Evolutionary conservation across 768 basidiomycete genomes (phyloP), one percentile per base, ranked within the genome.

Genomic region (Coprinopsis strossmayeri): DNA sequence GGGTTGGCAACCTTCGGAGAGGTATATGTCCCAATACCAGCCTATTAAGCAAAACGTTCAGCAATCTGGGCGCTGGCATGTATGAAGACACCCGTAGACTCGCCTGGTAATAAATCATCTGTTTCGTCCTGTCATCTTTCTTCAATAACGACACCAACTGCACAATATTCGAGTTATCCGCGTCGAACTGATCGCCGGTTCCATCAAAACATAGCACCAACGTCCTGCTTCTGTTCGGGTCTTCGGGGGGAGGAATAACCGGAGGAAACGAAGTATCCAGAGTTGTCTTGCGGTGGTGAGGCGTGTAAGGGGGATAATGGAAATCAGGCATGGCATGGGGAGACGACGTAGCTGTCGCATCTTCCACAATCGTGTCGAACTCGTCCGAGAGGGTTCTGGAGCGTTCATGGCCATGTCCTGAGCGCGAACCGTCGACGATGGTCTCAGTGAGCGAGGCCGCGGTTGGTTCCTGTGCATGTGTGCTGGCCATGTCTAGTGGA

Each of bases 71-170:
- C 35, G 9, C 35, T 7, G 15, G 30, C 30, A 32, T 15, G 9
- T 15, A 7, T 7, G 30, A 15, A 32, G 9, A 34, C n/a, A 38
- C 12, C 5, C 37, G 12, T 11, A 15, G 15, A 48, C 49, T 2
- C 37, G 70, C 77, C 66, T 79, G 79, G 54, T 81, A 81, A 57
- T 80, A 81, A 0, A 77, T 72, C 69, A 78, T 68, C 63, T 81
- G 79, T 57, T 78, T 67, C 26, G 60, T 60, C 32, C 64, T 59
- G 46, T 80, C 74, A 55, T 76, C 68, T 59, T 78, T 81, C 66
- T 74, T 74, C 51, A 80, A 56, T 52, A 75, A 50, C 2, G 73
- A 72, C 18, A 78, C 71, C 4, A 80, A 57, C 48, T 73, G 64
- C 3, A 78, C 76, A 37, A 80, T 70, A 46, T 79, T 80, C 4